Evolutionary conservation across 1,284 basidiomycete genomes (phyloP).

Genomic region (Rhodotorula mucilaginosa): DNA sequence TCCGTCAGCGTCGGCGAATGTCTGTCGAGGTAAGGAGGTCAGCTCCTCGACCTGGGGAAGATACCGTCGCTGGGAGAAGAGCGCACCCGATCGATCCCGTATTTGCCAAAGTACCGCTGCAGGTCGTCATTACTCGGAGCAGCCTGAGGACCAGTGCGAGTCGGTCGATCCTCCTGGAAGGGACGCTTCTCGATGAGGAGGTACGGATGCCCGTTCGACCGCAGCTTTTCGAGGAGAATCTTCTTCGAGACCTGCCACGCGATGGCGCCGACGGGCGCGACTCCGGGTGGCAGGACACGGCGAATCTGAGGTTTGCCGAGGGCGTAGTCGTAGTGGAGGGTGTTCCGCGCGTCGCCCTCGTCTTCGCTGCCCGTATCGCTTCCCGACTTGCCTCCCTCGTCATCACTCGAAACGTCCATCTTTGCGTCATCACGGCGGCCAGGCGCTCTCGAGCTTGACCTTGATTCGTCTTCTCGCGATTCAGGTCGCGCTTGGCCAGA

Average conservation of each 20-base stretch:
- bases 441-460: neutral
- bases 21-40: conserved; percentile 22
- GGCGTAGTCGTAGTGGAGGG: conserved; percentile 18
- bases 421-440: conserved; percentile 25
- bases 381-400: neutral
- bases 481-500: neutral
- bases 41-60: neutral
- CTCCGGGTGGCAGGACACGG: conserved; percentile 10
- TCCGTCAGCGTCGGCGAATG: conserved; percentile 45
- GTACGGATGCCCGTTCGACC: conserved; percentile 25
- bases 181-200: conserved; percentile 21
- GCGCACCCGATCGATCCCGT: conserved; percentile 29
- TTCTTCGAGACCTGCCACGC: conserved; percentile 37
- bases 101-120: conserved; percentile 37
- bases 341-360: conserved; percentile 21
- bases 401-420: conserved; percentile 26
- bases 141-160: conserved; percentile 24
- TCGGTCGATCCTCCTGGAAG: conserved; percentile 30
- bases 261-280: conserved; percentile 28
- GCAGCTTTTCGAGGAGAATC: conserved; percentile 33
- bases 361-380: neutral
- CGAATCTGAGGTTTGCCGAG: neutral
- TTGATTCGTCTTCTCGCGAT: neutral
- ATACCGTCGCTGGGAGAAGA: neutral
- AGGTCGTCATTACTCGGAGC: conserved; percentile 41